A percentile compares a stretch with the other conserved stretches of the same genome.
Conservation (phyloP, 305 asterid species). For the Fraxinus baroniana region DNA sequence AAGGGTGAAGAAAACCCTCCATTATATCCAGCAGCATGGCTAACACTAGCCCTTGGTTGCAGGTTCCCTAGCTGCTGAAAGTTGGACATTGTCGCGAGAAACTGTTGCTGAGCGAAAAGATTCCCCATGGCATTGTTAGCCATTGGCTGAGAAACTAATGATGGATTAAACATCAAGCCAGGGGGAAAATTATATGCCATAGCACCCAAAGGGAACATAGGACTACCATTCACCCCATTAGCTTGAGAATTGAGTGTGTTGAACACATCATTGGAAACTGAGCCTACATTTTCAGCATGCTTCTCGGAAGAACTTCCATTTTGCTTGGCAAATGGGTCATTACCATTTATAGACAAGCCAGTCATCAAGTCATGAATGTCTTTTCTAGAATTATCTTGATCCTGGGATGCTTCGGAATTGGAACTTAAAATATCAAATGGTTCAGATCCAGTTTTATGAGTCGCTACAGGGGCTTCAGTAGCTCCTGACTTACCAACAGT, state of each 20-base stretch:
- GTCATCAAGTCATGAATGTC: constrained; percentile 59
- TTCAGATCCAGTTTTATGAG: constrained; percentile 46
- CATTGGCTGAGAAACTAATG: constrained; percentile 61
- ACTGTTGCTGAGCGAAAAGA: constrained; percentile 77
- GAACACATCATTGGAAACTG: constrained; percentile 44
- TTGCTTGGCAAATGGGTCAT: constrained; percentile 41
- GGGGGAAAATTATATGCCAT: constrained; percentile 64
- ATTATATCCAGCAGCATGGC: constrained; percentile 44
- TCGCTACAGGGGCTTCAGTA: constrained; percentile 36
- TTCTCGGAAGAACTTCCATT: constrained; percentile 38
- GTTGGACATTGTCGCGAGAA: constrained; percentile 81
- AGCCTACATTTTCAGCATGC: constrained; percentile 27
- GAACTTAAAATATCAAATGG: constrained; percentile 61
- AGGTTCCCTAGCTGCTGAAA: constrained; percentile 74
- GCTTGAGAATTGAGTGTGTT: constrained; percentile 55
- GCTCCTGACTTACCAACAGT: constrained; percentile 42
- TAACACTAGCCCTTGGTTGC: constrained; percentile 41
- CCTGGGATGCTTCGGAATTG: constrained; percentile 44
- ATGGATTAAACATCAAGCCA: constrained; percentile 65
- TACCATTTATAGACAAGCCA: constrained; percentile 51
- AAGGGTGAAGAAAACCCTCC: constrained; percentile 56
- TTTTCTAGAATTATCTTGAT: constrained; percentile 32
- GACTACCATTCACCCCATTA: constrained; percentile 47
- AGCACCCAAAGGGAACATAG: constrained; percentile 59
- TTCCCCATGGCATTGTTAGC: constrained; percentile 59